Base-by-base conservation (phyloP, 345 rosid species). In the thale cress (Arabidopsis thaliana) region DNA sequence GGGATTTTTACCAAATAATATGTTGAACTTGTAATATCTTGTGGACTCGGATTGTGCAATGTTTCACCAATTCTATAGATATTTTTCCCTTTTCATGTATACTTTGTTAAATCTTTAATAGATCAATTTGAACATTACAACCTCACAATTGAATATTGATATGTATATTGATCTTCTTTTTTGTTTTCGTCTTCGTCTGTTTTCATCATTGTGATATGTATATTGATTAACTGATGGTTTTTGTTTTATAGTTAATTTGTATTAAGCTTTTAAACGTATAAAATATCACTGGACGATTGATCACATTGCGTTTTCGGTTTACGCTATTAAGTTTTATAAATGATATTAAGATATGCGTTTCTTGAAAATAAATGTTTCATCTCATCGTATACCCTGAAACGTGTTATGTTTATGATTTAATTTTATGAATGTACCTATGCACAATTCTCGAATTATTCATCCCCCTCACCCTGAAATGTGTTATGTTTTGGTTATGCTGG, bases 21-120 rank as follows among this genome's bases (percentile, higher is more conserved):
- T 25, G 79, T 60, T 52, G 57, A 68, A 51, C 24, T 60, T 76
- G 79, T 76, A 76, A 51, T 51, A 68, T 55, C 1, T 32, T 68
- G 57, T 60, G 28, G 33, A 49, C 38, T 58, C 40, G 65, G 64
- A 44, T 55, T 55, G 25, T 44, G 55, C 24, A n/a, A 74, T 56
- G 33, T 45, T 45, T 16, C 66, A 30, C 30, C 49, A 13, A 12
- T 28, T 59, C 37, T 74, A 38, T 58, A 25, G 2, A 56, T 56
- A 7, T 8, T 4, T 4, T 3, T 58, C 42, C 9, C n/a, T 74
- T 74, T 34, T 4, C 7, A 2, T 58, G 49, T 23, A 34, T 20
- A 2, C 14, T 59, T 2, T n/a, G 6, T 28, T 71, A 5, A 23
- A 8, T 34, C 10, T 23, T 23, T 23, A 24, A 23, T 12, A 7